phyloP scores from a whole-genome alignment of 257 asterid species.

The Ligustrum vulgare region DNA sequence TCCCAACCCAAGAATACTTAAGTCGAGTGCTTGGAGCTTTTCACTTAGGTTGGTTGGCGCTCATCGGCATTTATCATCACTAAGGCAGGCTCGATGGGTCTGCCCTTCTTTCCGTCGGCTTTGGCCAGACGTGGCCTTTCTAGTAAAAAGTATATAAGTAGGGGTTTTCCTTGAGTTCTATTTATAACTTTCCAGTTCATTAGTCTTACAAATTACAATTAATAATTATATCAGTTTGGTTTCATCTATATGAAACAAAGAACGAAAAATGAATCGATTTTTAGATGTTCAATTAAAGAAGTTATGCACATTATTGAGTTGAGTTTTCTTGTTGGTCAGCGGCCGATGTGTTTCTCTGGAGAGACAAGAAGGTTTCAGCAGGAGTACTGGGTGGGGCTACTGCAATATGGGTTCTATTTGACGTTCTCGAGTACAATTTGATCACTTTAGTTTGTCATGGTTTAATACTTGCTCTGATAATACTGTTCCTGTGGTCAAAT shows the following conservation, averaged over 20 bases:
- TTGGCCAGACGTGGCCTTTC: not conserved
- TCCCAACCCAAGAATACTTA: no score
- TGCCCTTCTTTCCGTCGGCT: no score
- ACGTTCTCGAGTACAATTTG: conserved; percentile 69
- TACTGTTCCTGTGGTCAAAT: conserved; percentile 70
- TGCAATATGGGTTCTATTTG: conserved; percentile 76
- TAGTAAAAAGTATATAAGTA: no score
- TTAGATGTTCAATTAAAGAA: not conserved
- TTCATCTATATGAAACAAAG: not conserved
- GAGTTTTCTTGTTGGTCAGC: conserved; percentile 39
- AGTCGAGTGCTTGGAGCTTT: no score
- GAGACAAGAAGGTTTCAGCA: conserved; percentile 78
- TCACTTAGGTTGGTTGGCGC: no score
- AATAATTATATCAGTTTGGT: not conserved
- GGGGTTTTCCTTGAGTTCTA: not conserved
- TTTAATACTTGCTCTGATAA: conserved; percentile 55
- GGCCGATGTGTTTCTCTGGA: conserved; percentile 91
- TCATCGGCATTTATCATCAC: no score
- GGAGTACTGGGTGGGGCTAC: conserved; percentile 76
- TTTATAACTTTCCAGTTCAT: no score
- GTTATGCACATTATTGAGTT: not conserved
- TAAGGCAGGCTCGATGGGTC: no score
- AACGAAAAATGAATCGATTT: not conserved
- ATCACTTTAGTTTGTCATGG: conserved; percentile 66
- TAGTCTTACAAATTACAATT: no score